phyloP scores from a whole-genome alignment of 768 basidiomycete genomes.

The Kwoniella europaea region DNA sequence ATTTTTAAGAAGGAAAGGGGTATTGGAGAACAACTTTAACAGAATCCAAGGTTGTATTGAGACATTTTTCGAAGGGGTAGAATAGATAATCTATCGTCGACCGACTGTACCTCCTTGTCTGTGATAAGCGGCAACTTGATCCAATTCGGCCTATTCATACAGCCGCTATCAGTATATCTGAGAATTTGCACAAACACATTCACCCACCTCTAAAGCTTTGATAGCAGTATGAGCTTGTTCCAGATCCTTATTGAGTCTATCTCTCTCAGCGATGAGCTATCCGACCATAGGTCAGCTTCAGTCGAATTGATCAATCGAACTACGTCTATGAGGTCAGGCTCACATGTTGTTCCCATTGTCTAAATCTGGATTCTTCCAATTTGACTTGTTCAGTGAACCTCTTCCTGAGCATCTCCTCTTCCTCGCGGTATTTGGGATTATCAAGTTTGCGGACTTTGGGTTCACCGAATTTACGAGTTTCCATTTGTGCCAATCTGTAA shows the following conservation, averaged over 20 bases:
- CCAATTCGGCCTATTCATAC: slow-evolving; percentile 50
- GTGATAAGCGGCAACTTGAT: slow-evolving; percentile 55
- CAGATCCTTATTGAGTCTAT: slow-evolving; percentile 98
- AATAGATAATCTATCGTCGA: slow-evolving; percentile 31
- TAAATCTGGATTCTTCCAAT: slow-evolving; percentile 93
- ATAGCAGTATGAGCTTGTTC: slow-evolving; percentile 69
- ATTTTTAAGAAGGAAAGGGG: background rate
- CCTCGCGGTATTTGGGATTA: slow-evolving; percentile 99
- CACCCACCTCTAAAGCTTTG: slow-evolving; percentile 57
- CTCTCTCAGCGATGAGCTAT: slow-evolving; percentile 96
- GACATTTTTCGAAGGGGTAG: background rate
- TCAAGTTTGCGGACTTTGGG: slow-evolving; percentile 98
- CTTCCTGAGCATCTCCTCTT: slow-evolving; percentile 94
- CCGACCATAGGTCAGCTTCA: background rate
- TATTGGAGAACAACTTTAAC: background rate
- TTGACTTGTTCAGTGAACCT: slow-evolving; percentile 99
- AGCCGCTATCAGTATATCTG: background rate
- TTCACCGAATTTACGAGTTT: slow-evolving; percentile 98
- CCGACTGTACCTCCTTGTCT: slow-evolving; percentile 52
- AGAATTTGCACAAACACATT: background rate
- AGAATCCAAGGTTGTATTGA: background rate
- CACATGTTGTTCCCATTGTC: slow-evolving; percentile 99
- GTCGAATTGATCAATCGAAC: no score
- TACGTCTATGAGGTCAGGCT: slow-evolving; percentile 45
- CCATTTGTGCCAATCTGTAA: slow-evolving; percentile 98